These are phyloP conservation scores for Mycena capillaripes DNA, from an alignment of 768 basidiomycete species.

Conservation along the genomic window DNA sequence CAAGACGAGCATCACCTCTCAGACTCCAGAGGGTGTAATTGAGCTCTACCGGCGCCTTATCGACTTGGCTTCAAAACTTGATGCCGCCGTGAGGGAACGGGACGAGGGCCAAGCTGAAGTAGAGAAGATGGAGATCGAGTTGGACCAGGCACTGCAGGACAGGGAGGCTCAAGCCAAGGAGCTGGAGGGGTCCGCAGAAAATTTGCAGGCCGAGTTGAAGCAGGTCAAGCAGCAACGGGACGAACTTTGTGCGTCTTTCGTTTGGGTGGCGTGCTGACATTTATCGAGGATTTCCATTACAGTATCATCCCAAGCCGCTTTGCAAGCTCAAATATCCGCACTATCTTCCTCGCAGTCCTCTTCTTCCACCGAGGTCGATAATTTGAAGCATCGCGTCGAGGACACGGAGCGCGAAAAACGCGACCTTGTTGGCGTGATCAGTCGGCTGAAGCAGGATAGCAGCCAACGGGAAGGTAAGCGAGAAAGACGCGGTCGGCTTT, in stretches of 20 bases:
- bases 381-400: conserved; percentile 72
- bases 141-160: conserved; percentile 89
- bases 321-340: conserved; percentile 69
- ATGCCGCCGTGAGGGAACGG: conserved; percentile 70
- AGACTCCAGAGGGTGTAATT: conserved; percentile 71
- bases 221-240: conserved; percentile 73
- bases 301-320: conserved; percentile 60
- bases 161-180: conserved; percentile 74
- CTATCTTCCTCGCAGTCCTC: conserved; percentile 72
- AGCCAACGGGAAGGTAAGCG: conserved; percentile 79
- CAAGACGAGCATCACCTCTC: conserved; percentile 67
- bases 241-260: conserved; percentile 67
- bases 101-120: conserved; percentile 79
- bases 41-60: conserved; percentile 74
- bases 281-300: conserved; percentile 17
- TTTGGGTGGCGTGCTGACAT: conserved; percentile 27
- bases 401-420: conserved; percentile 92
- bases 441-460: conserved; percentile 83
- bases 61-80: conserved; percentile 68
- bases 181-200: conserved; percentile 65
- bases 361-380: conserved; percentile 73
- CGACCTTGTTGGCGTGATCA: conserved; percentile 87
- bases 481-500: conserved; percentile 10
- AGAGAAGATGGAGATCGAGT: conserved; percentile 83
- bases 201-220: conserved; percentile 67